Conservation (phyloP, 208 protist species). For the Naegleria fowleri region DNA sequence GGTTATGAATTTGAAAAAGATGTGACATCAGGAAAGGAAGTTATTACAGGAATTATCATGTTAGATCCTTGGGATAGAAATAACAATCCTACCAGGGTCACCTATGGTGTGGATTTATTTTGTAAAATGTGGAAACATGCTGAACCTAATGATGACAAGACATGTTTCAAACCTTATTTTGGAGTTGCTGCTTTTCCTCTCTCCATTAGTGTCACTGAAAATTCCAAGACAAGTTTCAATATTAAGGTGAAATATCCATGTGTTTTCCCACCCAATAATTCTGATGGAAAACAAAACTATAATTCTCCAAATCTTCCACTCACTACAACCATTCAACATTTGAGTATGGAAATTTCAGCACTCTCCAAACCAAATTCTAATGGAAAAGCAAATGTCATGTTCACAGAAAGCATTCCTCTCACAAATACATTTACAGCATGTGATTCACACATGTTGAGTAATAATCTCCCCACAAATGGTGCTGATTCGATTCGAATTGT, state of each 20-base stretch:
- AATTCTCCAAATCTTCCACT: not conserved
- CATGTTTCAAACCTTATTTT: not conserved
- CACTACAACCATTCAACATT: not conserved
- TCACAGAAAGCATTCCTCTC: not conserved
- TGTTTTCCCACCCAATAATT: not conserved
- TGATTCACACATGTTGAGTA: not conserved
- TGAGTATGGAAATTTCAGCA: not conserved
- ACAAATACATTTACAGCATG: not conserved
- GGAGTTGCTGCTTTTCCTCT: not conserved
- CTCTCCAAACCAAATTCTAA: not conserved
- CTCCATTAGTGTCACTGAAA: not conserved
- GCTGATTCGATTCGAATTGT: not conserved
- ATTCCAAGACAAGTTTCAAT: not conserved
- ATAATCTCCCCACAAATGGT: not conserved
- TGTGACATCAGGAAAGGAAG: not conserved
- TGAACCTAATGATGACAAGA: slow-evolving; percentile 3
- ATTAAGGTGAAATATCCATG: not conserved
- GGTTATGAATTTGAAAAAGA: not conserved
- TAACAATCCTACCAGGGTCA: not conserved
- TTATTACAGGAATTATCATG: not conserved
- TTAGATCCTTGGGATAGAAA: slow-evolving; percentile 13
- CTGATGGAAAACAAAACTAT: not conserved
- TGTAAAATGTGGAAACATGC: not conserved
- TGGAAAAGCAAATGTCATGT: not conserved
- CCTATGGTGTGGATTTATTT: not conserved